Percentiles rank a stretch among this genome's conserved stretches.
phyloP scores from a whole-genome alignment of 257 asterid genomes.

The Salvia hispanica region DNA sequence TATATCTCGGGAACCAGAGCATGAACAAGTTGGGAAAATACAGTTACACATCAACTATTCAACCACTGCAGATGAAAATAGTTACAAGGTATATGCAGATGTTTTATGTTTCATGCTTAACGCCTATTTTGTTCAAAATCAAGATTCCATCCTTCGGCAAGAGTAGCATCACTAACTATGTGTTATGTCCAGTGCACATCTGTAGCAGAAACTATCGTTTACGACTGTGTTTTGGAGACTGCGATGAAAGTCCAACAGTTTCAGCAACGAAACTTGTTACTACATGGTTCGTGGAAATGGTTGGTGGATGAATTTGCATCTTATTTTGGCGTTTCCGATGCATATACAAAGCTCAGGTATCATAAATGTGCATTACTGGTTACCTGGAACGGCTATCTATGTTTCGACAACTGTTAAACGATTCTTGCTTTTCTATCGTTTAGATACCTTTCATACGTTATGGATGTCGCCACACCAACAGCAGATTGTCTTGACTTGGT shows the following conservation, averaged over 20 bases:
- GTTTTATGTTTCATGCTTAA: not conserved
- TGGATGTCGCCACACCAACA: slow-evolving; percentile 99
- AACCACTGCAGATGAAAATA: slow-evolving; percentile 67
- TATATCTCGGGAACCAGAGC: slow-evolving; percentile 87
- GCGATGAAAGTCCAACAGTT: slow-evolving; percentile 88
- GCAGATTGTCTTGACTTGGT: slow-evolving; percentile 85
- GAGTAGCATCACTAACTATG: slow-evolving; percentile 19
- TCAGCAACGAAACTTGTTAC: slow-evolving; percentile 78
- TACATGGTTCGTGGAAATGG: slow-evolving; percentile 92
- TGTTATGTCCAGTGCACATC: slow-evolving; percentile 60
- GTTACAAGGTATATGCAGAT: slow-evolving; percentile 56
- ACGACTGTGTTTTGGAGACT: slow-evolving; percentile 84
- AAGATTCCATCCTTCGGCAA: not conserved
- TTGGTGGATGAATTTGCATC: slow-evolving; percentile 83
- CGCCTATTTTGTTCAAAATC: not conserved
- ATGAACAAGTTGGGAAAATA: slow-evolving; percentile 85
- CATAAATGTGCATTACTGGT: slow-evolving; percentile 15
- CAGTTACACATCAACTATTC: slow-evolving; percentile 77
- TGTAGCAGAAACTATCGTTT: slow-evolving; percentile 91
- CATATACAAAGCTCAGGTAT: slow-evolving; percentile 84
- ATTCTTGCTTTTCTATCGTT: slow-evolving; percentile 3
- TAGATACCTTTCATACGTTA: slow-evolving; percentile 90
- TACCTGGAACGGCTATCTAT: not conserved
- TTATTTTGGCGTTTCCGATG: slow-evolving; percentile 92
- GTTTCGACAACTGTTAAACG: not conserved